phyloP scores from a whole-genome alignment of 441 rosid genomes.

The Francoa sonchifolia region DNA sequence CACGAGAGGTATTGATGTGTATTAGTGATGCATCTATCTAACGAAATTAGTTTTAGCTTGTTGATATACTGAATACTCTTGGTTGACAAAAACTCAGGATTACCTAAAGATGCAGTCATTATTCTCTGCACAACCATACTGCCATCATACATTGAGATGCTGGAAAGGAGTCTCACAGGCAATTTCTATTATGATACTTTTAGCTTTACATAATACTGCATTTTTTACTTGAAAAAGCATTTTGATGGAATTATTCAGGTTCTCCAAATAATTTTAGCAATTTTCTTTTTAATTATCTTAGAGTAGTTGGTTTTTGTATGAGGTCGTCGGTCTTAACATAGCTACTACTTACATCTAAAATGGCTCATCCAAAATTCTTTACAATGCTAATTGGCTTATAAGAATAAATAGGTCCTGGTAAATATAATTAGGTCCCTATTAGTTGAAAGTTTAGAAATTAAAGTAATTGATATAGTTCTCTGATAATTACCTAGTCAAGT shows the following conservation, averaged over 20 bases:
- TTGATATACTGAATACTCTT: constrained; percentile 11
- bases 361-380: too few relatives aligned
- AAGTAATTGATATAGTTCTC: too few relatives aligned
- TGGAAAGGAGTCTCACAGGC: constrained; percentile 60
- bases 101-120: constrained; percentile 42
- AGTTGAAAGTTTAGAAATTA: too few relatives aligned
- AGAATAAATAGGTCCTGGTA: too few relatives aligned
- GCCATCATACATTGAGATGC: constrained; percentile 36
- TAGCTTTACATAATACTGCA: constrained; percentile 1
- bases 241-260: background rate
- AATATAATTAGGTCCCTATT: too few relatives aligned
- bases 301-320: too few relatives aligned
- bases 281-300: too few relatives aligned
- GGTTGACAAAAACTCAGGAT: constrained; percentile 29
- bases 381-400: too few relatives aligned
- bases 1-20: constrained; percentile 35
- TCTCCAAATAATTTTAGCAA: constrained; percentile 3
- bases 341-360: too few relatives aligned
- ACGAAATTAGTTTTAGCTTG: background rate
- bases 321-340: too few relatives aligned
- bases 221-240: background rate
- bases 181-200: constrained; percentile 5
- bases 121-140: constrained; percentile 46
- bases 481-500: too few relatives aligned
- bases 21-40: background rate